A percentile compares a stretch with the other conserved stretches of the same genome.
These are phyloP conservation scores for Aspergillus latus DNA, from an alignment of 2,329 filamentous ascomycete genomes.

Conservation along the genomic window DNA sequence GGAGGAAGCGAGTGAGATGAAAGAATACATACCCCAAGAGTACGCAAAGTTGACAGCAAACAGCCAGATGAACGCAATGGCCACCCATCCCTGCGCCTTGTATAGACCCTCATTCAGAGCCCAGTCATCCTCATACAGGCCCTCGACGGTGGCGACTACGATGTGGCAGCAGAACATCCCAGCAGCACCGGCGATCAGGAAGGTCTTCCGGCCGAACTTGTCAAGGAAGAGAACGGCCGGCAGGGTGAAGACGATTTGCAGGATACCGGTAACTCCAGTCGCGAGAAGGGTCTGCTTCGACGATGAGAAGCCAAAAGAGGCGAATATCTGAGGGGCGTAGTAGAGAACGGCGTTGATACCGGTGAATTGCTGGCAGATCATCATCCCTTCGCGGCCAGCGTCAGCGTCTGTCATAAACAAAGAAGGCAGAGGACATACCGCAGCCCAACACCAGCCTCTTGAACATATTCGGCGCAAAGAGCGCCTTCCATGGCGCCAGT, in stretches of 20 bases:
- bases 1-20: background rate
- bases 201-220: conserved; percentile 39
- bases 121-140: conserved; percentile 58
- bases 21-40: conserved; percentile 32
- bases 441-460: conserved; percentile 28
- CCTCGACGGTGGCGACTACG: conserved; percentile 58
- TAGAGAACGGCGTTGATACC: conserved; percentile 48
- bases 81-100: conserved; percentile 65
- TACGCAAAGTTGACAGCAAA: conserved; percentile 50
- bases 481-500: conserved; percentile 28
- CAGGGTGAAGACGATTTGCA: conserved; percentile 38
- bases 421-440: conserved; percentile 14
- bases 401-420: too few relatives aligned
- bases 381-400: conserved; percentile 37
- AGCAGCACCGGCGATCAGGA: conserved; percentile 52
- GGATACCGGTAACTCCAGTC: conserved; percentile 30
- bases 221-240: conserved; percentile 40
- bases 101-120: conserved; percentile 42
- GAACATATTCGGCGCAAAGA: conserved; percentile 31
- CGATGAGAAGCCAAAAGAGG: conserved; percentile 26
- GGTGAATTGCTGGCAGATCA: conserved; percentile 50
- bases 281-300: conserved; percentile 28
- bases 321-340: conserved; percentile 37
- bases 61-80: conserved; percentile 61
- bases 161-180: conserved; percentile 72